phyloP scores from a whole-genome alignment of 352 stramenopile species.

The Phytophthora niederhauseri region DNA sequence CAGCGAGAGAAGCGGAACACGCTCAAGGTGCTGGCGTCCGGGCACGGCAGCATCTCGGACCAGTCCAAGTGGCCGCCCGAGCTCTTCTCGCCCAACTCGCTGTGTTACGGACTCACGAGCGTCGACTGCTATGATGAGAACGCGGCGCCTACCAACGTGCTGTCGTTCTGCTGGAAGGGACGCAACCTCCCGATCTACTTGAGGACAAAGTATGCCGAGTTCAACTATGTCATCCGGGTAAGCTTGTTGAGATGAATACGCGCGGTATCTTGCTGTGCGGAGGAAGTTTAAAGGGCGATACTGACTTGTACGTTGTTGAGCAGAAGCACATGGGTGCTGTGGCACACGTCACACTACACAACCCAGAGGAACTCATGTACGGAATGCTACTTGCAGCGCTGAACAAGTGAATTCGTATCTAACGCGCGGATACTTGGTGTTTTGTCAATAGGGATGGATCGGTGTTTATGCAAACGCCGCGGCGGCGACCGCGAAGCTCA shows the following conservation, averaged over 20 bases:
- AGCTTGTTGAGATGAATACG: slow-evolving; percentile 9
- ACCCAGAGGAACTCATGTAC: slow-evolving; percentile 81
- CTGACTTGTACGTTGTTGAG: slow-evolving; percentile 10
- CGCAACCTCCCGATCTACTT: slow-evolving; percentile 85
- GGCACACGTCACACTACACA: slow-evolving; percentile 76
- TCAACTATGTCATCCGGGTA: slow-evolving; percentile 89
- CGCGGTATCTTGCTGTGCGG: neutral
- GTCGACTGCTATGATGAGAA: slow-evolving; percentile 75
- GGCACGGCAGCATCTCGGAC: slow-evolving; percentile 72
- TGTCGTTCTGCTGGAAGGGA: slow-evolving; percentile 92
- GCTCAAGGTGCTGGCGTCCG: slow-evolving; percentile 73
- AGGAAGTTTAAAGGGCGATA: neutral
- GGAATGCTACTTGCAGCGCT: neutral
- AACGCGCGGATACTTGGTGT: neutral
- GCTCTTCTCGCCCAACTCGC: slow-evolving; percentile 76
- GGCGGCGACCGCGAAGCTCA: slow-evolving; percentile 64
- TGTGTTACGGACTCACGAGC: slow-evolving; percentile 85
- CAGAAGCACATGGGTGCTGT: slow-evolving; percentile 86
- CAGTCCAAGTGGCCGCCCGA: slow-evolving; percentile 71
- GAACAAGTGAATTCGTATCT: neutral
- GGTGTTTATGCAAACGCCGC: slow-evolving; percentile 64
- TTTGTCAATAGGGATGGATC: slow-evolving; percentile 55
- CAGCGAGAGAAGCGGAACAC: slow-evolving; percentile 82
- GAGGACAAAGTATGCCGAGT: slow-evolving; percentile 89
- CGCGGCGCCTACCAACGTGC: slow-evolving; percentile 63